phyloP scores from a whole-genome alignment of 2,329 filamentous ascomycete genomes.

The Tolypocladium capitatum region DNA sequence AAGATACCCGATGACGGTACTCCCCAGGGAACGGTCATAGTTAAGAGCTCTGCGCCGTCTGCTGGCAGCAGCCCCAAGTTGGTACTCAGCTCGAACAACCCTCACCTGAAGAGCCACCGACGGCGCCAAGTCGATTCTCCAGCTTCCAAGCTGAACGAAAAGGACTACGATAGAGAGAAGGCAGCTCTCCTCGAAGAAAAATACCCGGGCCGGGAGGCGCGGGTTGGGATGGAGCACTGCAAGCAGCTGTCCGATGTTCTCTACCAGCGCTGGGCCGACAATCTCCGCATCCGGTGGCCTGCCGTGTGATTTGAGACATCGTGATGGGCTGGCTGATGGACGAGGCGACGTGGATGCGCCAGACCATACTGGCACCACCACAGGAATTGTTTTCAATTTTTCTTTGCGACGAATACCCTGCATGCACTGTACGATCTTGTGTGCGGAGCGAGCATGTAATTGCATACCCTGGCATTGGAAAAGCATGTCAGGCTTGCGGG shows the following conservation, averaged over 20 bases:
- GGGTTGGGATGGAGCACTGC: constrained; percentile 79
- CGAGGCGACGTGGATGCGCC: neutral
- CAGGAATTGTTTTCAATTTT: neutral
- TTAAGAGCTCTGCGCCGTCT: constrained; percentile 36
- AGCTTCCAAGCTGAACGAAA: constrained; percentile 25
- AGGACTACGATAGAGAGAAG: constrained; percentile 33
- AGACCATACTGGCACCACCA: neutral
- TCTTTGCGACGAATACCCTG: constrained; percentile 5
- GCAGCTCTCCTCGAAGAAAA: constrained; percentile 34
- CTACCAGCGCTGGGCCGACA: constrained; percentile 82
- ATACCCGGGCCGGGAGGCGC: constrained; percentile 39
- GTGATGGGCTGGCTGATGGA: neutral
- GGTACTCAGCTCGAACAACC: constrained; percentile 68
- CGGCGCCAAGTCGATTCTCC: constrained; percentile 42
- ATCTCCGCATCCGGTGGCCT: constrained; percentile 60
- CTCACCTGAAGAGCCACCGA: constrained; percentile 68
- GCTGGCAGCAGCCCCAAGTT: constrained; percentile 46
- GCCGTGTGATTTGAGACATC: constrained; percentile 15
- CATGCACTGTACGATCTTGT: constrained; percentile 8
- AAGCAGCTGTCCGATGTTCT: constrained; percentile 81
- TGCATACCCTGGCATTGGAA: constrained; percentile 9
- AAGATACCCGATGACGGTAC: constrained; percentile 30
- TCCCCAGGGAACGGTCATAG: constrained; percentile 42
- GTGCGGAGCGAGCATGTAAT: constrained; percentile 7
- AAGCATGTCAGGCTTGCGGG: constrained; percentile 1